Evolutionary conservation across 2,329 filamentous ascomycete species (phyloP).

Genomic region (Penicillium aurantiogriseum): DNA sequence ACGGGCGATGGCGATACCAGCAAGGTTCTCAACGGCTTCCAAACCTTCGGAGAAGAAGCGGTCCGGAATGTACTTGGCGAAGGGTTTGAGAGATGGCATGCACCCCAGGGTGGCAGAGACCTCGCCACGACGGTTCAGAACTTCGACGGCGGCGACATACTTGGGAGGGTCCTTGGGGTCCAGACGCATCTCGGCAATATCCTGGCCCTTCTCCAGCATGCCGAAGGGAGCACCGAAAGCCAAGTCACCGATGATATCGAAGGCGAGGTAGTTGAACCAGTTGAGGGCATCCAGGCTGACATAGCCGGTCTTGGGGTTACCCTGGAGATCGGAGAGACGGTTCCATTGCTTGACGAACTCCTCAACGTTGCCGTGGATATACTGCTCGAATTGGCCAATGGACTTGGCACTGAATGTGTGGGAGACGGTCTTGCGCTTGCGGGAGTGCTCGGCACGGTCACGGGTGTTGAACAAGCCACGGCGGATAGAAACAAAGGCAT

Average conservation of each 20-base stretch:
- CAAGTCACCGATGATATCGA: constrained; percentile 59
- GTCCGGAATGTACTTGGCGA: constrained; percentile 75
- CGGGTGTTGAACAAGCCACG: constrained; percentile 88
- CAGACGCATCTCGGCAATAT: constrained; percentile 70
- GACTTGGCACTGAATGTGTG: constrained; percentile 85
- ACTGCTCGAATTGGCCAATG: constrained; percentile 81
- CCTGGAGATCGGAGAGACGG: constrained; percentile 53
- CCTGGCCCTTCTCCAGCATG: constrained; percentile 74
- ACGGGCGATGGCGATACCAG: constrained; percentile 81
- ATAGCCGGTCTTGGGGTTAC: constrained; percentile 51
- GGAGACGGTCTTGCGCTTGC: constrained; percentile 84
- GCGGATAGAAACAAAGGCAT: constrained; percentile 84
- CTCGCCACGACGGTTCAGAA: constrained; percentile 83
- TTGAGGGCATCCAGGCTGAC: constrained; percentile 70
- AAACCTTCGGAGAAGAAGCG: constrained; percentile 76
- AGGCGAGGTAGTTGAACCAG: constrained; percentile 74
- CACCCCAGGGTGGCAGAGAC: constrained; percentile 78
- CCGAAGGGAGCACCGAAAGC: constrained; percentile 77
- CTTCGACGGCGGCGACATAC: constrained; percentile 78
- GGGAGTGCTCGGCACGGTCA: constrained; percentile 74
- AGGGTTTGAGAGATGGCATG: constrained; percentile 72
- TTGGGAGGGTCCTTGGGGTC: constrained; percentile 61
- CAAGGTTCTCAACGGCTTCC: constrained; percentile 72
- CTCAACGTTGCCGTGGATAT: constrained; percentile 77
- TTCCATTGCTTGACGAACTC: constrained; percentile 73